A percentile compares a stretch with the other conserved stretches of the same genome.
phyloP scores from a whole-genome alignment of 768 basidiomycete species.

The Boletus edulis region DNA sequence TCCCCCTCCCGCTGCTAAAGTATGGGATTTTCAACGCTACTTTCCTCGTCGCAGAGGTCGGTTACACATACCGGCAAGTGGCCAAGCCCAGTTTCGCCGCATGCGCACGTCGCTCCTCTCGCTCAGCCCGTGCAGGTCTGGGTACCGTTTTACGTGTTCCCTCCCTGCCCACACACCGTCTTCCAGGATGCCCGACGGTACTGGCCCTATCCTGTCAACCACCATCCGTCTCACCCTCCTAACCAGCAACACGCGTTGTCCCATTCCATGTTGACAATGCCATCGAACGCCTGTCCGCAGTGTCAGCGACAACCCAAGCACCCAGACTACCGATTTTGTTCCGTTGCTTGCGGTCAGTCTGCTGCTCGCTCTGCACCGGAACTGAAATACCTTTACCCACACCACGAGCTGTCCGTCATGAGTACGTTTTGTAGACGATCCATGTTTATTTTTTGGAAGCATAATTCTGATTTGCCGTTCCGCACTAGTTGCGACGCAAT shows the following conservation, averaged over 20 bases:
- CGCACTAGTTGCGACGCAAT: slow-evolving; percentile 10
- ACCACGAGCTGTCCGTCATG: slow-evolving; percentile 6
- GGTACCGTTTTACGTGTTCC: neutral
- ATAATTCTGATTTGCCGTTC: neutral
- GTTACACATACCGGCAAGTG: neutral
- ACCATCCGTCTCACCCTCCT: neutral
- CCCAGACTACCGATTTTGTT: slow-evolving; percentile 21
- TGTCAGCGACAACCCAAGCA: slow-evolving; percentile 12
- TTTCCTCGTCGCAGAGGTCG: neutral
- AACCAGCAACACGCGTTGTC: neutral
- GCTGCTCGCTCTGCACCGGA: slow-evolving; percentile 16
- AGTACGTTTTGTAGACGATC: neutral
- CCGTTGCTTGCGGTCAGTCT: slow-evolving; percentile 5
- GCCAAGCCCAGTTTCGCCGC: no score
- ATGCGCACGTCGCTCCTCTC: no score
- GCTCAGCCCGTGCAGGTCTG: neutral
- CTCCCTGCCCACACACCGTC: neutral
- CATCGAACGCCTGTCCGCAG: slow-evolving; percentile 15
- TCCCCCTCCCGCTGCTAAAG: neutral
- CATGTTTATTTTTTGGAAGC: neutral
- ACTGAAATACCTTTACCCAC: slow-evolving; percentile 8
- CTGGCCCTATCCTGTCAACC: neutral
- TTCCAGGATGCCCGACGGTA: neutral
- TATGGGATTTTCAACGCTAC: neutral
- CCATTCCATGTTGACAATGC: neutral